Percentiles rank a stretch among this genome's conserved stretches.
Evolutionary conservation across 2,329 filamentous ascomycete genomes (phyloP).

Genomic region (Alternaria sp.): DNA sequence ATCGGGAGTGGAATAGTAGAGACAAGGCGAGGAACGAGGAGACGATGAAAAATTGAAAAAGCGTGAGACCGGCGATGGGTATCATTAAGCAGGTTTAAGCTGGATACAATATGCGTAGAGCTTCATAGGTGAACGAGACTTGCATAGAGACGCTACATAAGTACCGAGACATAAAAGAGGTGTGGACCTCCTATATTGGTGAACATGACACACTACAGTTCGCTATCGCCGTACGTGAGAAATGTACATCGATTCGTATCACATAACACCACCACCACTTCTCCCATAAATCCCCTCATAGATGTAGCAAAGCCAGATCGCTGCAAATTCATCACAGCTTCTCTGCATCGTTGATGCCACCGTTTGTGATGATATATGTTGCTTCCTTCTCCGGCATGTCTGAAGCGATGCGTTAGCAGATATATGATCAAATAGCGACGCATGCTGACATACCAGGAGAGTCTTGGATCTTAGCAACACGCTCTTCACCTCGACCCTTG

Average conservation of each 20-base stretch:
- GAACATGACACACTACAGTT: no score
- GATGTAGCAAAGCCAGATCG: background rate
- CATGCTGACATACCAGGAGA: slow-evolving; percentile 65
- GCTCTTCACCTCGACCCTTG: slow-evolving; percentile 74
- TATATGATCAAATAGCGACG: slow-evolving; percentile 14
- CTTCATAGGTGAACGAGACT: no score
- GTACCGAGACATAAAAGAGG: no score
- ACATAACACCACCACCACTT: background rate
- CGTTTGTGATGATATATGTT: slow-evolving; percentile 74
- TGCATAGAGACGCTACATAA: no score
- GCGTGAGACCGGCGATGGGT: background rate
- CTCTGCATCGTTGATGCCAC: slow-evolving; percentile 73
- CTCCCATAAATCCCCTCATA: background rate
- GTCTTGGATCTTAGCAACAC: slow-evolving; percentile 74
- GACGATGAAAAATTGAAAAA: background rate
- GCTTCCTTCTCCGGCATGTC: slow-evolving; percentile 75
- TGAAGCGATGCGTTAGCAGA: slow-evolving; percentile 43
- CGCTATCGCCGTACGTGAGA: no score
- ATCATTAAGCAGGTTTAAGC: no score
- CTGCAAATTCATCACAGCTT: slow-evolving; percentile 57
- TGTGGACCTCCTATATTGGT: no score
- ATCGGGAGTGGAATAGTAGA: slow-evolving; percentile 45
- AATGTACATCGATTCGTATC: background rate
- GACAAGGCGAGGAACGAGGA: slow-evolving; percentile 11
- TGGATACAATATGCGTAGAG: no score